Conservation (phyloP, 495 filamentous ascomycete species). For the Neurospora tetraspora region DNA sequence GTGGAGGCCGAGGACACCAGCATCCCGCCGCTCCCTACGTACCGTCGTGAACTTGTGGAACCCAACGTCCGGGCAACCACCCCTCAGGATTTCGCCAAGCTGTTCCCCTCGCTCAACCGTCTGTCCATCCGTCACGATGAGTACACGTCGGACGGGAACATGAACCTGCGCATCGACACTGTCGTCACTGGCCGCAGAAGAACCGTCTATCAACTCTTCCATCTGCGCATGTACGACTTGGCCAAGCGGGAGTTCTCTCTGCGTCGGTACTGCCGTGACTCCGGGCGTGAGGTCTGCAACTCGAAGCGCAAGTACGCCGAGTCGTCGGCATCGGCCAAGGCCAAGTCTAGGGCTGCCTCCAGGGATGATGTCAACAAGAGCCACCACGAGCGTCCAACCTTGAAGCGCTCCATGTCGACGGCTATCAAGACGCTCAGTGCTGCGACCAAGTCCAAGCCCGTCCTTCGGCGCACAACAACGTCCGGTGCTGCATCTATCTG, state of each 20-base stretch:
- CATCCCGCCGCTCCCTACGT: constrained; percentile 47
- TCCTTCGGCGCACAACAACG: constrained; percentile 38
- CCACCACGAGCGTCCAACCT: constrained; percentile 22
- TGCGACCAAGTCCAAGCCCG: constrained; percentile 34
- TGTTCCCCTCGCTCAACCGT: constrained; percentile 77
- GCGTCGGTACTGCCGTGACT: constrained; percentile 84
- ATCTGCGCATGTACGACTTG: constrained; percentile 92
- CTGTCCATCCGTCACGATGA: constrained; percentile 86
- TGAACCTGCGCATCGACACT: constrained; percentile 90
- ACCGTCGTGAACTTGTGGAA: constrained; percentile 48
- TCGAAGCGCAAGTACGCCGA: constrained; percentile 61
- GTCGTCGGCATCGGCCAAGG: constrained; percentile 22
- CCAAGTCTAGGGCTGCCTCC: constrained; percentile 4
- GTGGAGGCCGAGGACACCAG: constrained; percentile 27
- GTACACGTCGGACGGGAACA: constrained; percentile 85
- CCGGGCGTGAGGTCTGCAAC: constrained; percentile 88
- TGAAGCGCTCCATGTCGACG: constrained; percentile 65
- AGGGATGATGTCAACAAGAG: constrained; percentile 2
- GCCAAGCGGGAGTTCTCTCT: constrained; percentile 80
- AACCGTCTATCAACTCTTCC: constrained; percentile 76
- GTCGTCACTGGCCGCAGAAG: constrained; percentile 48
- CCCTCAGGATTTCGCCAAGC: constrained; percentile 70
- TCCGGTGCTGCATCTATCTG: constrained; percentile 28
- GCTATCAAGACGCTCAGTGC: constrained; percentile 57
- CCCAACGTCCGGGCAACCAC: constrained; percentile 62